Percentiles rank a stretch among this genome's conserved stretches.
Conservation (phyloP, 2,329 filamentous ascomycete genomes). For the Helicocarpus griseus region DNA sequence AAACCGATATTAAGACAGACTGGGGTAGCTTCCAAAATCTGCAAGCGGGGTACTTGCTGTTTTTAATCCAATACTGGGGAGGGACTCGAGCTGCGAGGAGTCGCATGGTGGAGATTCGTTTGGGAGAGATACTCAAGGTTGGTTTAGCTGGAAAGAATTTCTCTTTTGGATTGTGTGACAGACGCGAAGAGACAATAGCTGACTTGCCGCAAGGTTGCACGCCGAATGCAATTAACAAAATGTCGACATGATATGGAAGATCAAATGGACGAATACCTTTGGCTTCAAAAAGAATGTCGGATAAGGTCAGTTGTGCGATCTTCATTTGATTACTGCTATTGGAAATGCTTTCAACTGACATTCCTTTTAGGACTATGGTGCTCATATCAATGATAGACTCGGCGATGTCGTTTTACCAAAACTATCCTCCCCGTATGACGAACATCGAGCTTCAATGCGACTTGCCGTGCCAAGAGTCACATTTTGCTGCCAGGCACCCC, state of each 20-base stretch:
- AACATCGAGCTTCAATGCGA: constrained; percentile 35
- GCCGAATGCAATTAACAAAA: constrained; percentile 29
- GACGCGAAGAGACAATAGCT: background rate
- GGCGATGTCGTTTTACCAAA: constrained; percentile 37
- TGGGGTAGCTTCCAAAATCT: constrained; percentile 33
- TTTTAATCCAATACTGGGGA: constrained; percentile 36
- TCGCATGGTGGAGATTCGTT: constrained; percentile 35
- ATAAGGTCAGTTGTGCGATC: constrained; percentile 26
- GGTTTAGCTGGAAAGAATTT: constrained; percentile 3
- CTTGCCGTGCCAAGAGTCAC: constrained; percentile 31
- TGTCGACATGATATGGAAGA: constrained; percentile 30
- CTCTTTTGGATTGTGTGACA: background rate
- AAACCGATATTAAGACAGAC: constrained; percentile 18
- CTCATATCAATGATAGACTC: constrained; percentile 35
- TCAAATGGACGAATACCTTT: constrained; percentile 27
- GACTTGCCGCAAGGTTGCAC: constrained; percentile 23
- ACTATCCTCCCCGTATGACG: constrained; percentile 34
- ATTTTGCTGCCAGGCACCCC: constrained; percentile 33
- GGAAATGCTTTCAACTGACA: background rate
- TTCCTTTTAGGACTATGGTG: constrained; percentile 26
- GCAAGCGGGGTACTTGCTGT: constrained; percentile 35
- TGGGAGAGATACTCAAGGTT: constrained; percentile 34
- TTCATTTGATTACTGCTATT: background rate
- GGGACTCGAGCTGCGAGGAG: constrained; percentile 29
- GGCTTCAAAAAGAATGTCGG: constrained; percentile 36